Percentiles rank a stretch among this genome's conserved stretches.
These are phyloP conservation scores for Brachypodium distachyon DNA, from an alignment of 202 grass and related monocot species.

Conservation along the genomic window DNA sequence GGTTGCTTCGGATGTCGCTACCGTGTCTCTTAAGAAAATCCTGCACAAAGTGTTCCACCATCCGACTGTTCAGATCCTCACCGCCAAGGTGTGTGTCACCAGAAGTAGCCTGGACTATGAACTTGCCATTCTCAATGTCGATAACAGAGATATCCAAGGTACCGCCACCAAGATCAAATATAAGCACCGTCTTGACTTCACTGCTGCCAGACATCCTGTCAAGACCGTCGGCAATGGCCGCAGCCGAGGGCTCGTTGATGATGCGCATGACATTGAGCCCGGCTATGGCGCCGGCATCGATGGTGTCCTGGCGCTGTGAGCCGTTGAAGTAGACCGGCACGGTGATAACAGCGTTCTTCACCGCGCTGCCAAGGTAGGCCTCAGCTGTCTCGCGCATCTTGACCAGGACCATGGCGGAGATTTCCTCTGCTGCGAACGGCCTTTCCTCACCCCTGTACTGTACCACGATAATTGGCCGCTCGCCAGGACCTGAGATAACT, in stretches of 20 bases:
- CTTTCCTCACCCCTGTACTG: background rate
- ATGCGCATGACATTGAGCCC: background rate
- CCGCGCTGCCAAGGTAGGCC: background rate
- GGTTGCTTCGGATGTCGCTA: conserved; percentile 57
- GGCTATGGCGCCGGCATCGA: background rate
- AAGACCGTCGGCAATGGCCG: background rate
- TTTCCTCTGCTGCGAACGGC: background rate
- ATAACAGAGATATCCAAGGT: background rate
- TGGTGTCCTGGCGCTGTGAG: background rate
- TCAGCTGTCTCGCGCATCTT: background rate
- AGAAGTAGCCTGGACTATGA: background rate
- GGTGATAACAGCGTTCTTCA: background rate
- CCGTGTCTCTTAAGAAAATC: conserved; percentile 4
- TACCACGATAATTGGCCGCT: background rate
- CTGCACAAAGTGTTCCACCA: background rate
- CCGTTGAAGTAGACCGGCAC: background rate
- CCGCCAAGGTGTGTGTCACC: background rate
- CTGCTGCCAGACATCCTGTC: background rate
- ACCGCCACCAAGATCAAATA: background rate
- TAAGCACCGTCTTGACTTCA: background rate
- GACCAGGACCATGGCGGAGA: background rate
- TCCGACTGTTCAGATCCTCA: background rate
- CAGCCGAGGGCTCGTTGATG: background rate
- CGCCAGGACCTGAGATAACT: background rate
- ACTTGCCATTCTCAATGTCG: background rate